Evolutionary conservation across 2,329 filamentous ascomycete species (phyloP).

Genomic region (Ilyonectria destructans): DNA sequence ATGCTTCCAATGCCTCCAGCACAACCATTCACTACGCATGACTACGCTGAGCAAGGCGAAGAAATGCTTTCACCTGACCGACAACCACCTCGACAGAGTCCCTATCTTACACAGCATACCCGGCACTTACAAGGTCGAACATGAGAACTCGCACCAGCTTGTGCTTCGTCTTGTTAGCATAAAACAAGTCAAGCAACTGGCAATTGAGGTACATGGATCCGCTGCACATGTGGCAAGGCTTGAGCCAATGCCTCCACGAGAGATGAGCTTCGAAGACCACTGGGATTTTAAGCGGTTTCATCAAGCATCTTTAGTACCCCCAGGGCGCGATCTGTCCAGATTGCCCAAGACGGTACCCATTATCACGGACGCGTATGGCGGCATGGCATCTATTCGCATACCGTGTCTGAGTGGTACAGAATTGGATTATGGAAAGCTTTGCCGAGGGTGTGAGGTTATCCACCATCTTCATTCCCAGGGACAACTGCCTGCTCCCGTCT

Average conservation of each 20-base stretch:
- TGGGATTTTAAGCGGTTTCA: slow-evolving; percentile 30
- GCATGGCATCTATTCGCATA: slow-evolving; percentile 47
- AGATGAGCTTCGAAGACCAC: background rate
- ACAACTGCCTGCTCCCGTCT: background rate
- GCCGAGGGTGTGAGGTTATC: slow-evolving; percentile 40
- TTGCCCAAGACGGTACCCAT: slow-evolving; percentile 33
- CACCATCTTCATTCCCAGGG: background rate
- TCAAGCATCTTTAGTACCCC: slow-evolving; percentile 41
- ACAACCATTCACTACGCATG: slow-evolving; percentile 40
- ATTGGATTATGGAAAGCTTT: slow-evolving; percentile 42
- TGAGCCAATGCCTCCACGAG: background rate
- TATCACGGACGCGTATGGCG: slow-evolving; percentile 43
- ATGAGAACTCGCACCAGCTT: background rate
- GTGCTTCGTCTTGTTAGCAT: slow-evolving; percentile 39
- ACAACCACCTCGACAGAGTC: slow-evolving; percentile 29
- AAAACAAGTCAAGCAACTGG: slow-evolving; percentile 45
- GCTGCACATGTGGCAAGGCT: background rate
- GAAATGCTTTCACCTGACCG: slow-evolving; percentile 32
- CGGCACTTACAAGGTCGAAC: slow-evolving; percentile 33
- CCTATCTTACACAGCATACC: slow-evolving; percentile 31
- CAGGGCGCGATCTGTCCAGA: slow-evolving; percentile 43
- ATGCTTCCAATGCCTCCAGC: slow-evolving; percentile 46
- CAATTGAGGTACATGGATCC: slow-evolving; percentile 41
- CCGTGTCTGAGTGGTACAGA: slow-evolving; percentile 42
- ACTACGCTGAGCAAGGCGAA: slow-evolving; percentile 22